Base-by-base conservation (phyloP, 495 filamentous ascomycete genomes). In the Penicillium maclennaniae region DNA sequence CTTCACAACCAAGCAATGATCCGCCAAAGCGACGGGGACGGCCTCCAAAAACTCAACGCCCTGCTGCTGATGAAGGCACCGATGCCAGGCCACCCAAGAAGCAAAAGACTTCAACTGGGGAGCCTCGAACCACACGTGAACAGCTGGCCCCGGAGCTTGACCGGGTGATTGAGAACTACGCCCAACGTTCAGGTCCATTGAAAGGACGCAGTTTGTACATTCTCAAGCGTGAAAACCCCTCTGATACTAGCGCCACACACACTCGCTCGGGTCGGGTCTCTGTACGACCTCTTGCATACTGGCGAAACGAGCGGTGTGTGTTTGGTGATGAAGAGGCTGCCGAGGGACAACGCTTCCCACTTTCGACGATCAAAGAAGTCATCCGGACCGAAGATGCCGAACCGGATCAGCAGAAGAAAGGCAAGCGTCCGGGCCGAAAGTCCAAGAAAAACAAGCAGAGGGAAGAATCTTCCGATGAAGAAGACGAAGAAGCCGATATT, bases 231-330 rank as follows among this genome's bases (percentile, higher is more conserved):
- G 85, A 89, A 59, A 82, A 78, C 0, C 87, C 82, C 20, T 64
- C 68, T 14, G 71, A 82, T 50, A 62, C 67, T 26, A 74, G 69
- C 43, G 64, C 77, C 6, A 74, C 72, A 2, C 71, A 75, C 40
- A 79, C 79, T 25, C 79, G 83, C 42, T 83, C 75, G 21, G 83
- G 80, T 9, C 72, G 86, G 42, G 69, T 74, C 5, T 77, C 77
- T 14, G 79, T 91, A 49, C 82, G 86, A 54, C 93, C 93, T 7
- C 68, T 97, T n/a, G 82, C 85, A 36, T 92, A 77, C 65, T 97
- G 93, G 93, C 83, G 82, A 47, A 89, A 89, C 49, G 93, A 97
- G 62, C 81, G 81, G 21, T 78, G 86, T 48, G 78, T 90, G 3
- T 91, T 84, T 65, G 82, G 81, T 10, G 77, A 86, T 53, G 79